Percentiles rank a stretch among this genome's conserved stretches.
Conservation (phyloP, 2,329 filamentous ascomycete genomes). For the Neophaeococcomyces aloes region DNA sequence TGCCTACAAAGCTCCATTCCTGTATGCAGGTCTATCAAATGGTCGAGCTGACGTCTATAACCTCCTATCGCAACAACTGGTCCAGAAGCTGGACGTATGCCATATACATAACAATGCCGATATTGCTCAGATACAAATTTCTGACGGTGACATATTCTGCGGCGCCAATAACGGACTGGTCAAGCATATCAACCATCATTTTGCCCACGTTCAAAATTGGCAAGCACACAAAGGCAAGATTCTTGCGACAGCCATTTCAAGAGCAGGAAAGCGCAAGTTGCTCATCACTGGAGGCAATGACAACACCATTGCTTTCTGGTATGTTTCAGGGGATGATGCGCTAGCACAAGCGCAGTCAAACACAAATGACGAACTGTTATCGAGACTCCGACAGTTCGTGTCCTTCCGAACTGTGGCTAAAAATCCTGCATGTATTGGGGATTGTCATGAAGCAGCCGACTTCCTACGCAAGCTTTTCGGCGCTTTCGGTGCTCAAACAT, state of each 20-base stretch:
- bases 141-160: conserved; percentile 75
- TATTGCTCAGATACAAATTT: conserved; percentile 40
- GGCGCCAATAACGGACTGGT: conserved; percentile 81
- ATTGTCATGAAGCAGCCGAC: conserved; percentile 84
- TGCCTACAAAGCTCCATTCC: conserved; percentile 76
- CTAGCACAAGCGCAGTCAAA: conserved; percentile 1
- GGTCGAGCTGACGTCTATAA: conserved; percentile 95
- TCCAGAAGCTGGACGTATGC: conserved; percentile 64
- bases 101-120: conserved; percentile 63
- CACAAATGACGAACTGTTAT: conserved; percentile 46
- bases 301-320: conserved; percentile 79
- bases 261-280: conserved; percentile 61
- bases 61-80: conserved; percentile 79
- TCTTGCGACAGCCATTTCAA: conserved; percentile 68
- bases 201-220: conserved; percentile 68
- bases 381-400: conserved; percentile 72
- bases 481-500: conserved; percentile 76
- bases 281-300: conserved; percentile 93
- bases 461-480: conserved; percentile 86
- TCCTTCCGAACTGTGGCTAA: conserved; percentile 88
- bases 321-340: conserved; percentile 37
- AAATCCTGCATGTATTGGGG: conserved; percentile 71
- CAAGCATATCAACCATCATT: conserved; percentile 67
- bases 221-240: conserved; percentile 79
- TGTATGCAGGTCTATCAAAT: conserved; percentile 80